phyloP scores from a whole-genome alignment of 495 filamentous ascomycete species.

The Penicillium malachiteum region DNA sequence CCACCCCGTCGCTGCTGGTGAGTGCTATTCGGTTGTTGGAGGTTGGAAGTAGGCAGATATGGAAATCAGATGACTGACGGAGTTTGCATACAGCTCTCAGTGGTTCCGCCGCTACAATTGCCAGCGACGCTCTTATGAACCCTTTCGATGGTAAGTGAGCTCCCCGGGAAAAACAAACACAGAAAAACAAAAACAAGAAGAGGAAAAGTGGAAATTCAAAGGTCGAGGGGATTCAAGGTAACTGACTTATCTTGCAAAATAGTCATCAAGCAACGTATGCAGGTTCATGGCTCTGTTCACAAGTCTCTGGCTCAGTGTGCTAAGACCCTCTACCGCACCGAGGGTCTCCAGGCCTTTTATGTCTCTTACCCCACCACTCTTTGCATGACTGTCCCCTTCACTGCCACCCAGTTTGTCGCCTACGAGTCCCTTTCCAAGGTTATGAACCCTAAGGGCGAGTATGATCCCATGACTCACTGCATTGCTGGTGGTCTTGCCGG shows the following conservation, averaged over 20 bases:
- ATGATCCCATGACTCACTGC: slow-evolving; percentile 92
- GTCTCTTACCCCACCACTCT: slow-evolving; percentile 97
- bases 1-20: slow-evolving; percentile 90
- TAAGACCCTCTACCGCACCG: slow-evolving; percentile 75
- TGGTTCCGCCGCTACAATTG: slow-evolving; percentile 92
- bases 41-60: not conserved
- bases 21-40: slow-evolving; percentile 14
- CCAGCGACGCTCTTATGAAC: slow-evolving; percentile 98
- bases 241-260: not conserved
- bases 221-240: too few relatives aligned
- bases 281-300: slow-evolving; percentile 93
- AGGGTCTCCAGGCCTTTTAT: slow-evolving; percentile 93
- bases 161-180: not conserved
- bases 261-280: slow-evolving; percentile 99
- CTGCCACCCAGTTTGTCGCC: slow-evolving; percentile 90
- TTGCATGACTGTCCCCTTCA: slow-evolving; percentile 98
- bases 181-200: too few relatives aligned
- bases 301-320: slow-evolving; percentile 83
- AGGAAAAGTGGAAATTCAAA: too few relatives aligned
- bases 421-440: slow-evolving; percentile 95
- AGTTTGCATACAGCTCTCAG: slow-evolving; percentile 64
- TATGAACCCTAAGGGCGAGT: slow-evolving; percentile 79
- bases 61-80: slow-evolving; percentile 3
- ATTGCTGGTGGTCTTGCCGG: slow-evolving; percentile 88
- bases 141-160: slow-evolving; percentile 87